These are phyloP conservation scores for Colletotrichum tabaci DNA, from an alignment of 2,329 filamentous ascomycete species.

Conservation along the genomic window DNA sequence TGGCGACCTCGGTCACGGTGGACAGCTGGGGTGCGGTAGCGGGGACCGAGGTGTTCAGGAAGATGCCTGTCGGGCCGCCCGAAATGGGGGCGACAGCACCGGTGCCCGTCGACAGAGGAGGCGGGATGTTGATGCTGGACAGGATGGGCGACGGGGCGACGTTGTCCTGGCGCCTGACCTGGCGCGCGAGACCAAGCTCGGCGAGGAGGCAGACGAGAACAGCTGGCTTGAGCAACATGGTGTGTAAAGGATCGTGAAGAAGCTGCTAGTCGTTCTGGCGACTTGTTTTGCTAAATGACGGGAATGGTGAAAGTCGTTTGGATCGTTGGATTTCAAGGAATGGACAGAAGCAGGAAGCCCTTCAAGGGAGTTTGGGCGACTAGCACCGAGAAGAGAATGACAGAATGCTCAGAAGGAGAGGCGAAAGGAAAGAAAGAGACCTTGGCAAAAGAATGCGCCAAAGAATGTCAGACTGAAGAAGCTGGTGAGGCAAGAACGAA, in stretches of 20 bases:
- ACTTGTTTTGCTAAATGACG: slow-evolving; percentile 20
- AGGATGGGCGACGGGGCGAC: slow-evolving; percentile 31
- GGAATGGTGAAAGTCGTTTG: slow-evolving; percentile 22
- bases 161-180: slow-evolving; percentile 19
- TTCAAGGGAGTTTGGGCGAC: slow-evolving; percentile 39
- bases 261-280: slow-evolving; percentile 4
- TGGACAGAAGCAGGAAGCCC: slow-evolving; percentile 39
- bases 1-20: slow-evolving; percentile 34
- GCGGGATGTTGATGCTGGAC: slow-evolving; percentile 31
- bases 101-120: slow-evolving; percentile 31
- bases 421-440: slow-evolving; percentile 30
- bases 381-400: slow-evolving; percentile 43
- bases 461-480: slow-evolving; percentile 32
- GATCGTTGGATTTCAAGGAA: slow-evolving; percentile 28
- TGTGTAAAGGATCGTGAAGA: slow-evolving; percentile 25
- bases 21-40: slow-evolving; percentile 24
- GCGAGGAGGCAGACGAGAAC: slow-evolving; percentile 34
- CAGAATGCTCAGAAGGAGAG: slow-evolving; percentile 30
- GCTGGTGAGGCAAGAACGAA: slow-evolving; percentile 31
- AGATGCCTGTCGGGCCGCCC: slow-evolving; percentile 30
- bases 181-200: slow-evolving; percentile 38
- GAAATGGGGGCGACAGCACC: slow-evolving; percentile 6
- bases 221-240: slow-evolving; percentile 36
- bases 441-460: slow-evolving; percentile 31
- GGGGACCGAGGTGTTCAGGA: slow-evolving; percentile 39